These are phyloP conservation scores for Phyllosticta citribraziliensis DNA, from an alignment of 2,329 filamentous ascomycete species.

Conservation along the genomic window DNA sequence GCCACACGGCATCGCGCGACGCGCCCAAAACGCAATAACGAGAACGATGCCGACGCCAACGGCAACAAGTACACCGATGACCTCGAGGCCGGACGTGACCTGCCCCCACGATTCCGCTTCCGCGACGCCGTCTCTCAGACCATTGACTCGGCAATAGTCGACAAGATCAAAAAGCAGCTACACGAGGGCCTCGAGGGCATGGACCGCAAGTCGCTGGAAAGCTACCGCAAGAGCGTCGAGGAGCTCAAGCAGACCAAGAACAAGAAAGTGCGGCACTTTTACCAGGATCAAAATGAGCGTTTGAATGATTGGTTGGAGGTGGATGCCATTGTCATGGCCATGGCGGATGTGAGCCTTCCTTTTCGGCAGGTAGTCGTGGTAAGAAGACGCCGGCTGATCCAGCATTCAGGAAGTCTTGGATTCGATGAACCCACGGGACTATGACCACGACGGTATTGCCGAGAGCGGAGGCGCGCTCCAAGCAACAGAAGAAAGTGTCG, in stretches of 20 bases:
- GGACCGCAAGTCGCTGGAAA: conserved; percentile 31
- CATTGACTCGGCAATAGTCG: conserved; percentile 35
- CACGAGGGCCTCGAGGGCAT: conserved; percentile 38
- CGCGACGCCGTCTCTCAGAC: conserved; percentile 39
- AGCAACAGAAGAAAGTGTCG: conserved; percentile 39
- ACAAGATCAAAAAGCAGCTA: conserved; percentile 41
- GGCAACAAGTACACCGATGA: not conserved
- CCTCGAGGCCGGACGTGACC: not conserved
- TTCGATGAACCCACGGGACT: conserved; percentile 46
- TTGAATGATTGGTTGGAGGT: conserved; percentile 51
- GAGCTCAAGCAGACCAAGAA: conserved; percentile 42
- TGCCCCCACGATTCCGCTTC: conserved; percentile 27
- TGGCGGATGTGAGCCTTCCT: conserved; percentile 33
- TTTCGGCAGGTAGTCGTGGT: too few relatives aligned
- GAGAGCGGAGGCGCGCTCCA: conserved; percentile 43
- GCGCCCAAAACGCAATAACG: not conserved
- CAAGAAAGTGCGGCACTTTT: conserved; percentile 45
- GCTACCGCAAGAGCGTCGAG: conserved; percentile 26
- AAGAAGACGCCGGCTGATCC: conserved; percentile 21
- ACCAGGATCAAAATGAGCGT: conserved; percentile 44
- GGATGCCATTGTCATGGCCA: conserved; percentile 45
- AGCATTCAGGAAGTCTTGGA: conserved; percentile 37
- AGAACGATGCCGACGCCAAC: not conserved
- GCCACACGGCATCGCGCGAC: not conserved
- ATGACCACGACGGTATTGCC: conserved; percentile 46